Base-by-base conservation (phyloP, 148 eudicot species). In the Persicaria maculosa region DNA sequence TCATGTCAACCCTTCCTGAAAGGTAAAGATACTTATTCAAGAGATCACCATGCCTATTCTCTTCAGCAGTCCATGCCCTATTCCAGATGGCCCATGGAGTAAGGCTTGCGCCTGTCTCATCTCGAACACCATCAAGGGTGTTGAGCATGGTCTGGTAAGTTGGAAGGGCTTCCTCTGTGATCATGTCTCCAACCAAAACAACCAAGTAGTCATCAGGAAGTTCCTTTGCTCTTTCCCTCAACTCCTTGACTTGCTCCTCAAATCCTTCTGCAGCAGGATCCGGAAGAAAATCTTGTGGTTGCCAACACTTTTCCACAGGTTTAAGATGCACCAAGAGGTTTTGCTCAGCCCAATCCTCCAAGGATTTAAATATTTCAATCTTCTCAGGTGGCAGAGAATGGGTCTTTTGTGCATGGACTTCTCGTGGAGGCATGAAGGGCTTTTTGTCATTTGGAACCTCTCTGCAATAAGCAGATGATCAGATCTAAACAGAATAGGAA, bases 121-220 rank as follows among this genome's bases (percentile, higher is more conserved):
- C 87, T 7, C 83, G 79, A 50, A 81, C 85, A 64, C 85, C 87
- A 77, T 84, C 87, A 44, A 84, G 76, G 17, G 87, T 81, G 79
- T 81, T 84, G 40, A 84, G 73, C 84, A 81, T 77, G 12, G 84
- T 84, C 74, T 84, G 87, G 72, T 84, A 81, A 73, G 84, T 84
- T 9, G 87, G 85, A 67, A 84, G 87, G 59, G 85, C 87, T 79
- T 84, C 87, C 80, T 84, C 87, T 1, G 87, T 84, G 57, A 84
- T 84, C 85, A 81, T 84, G 52, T 84, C 87, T 7, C 87, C 84
- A 11, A 84, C 87, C 76, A 84, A 79, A 62, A 84, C 87, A 47
- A 84, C 87, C 68, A 84, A 75, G 76, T 81, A 84, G 70, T 84
- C 87, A 72, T 81, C 85, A 1, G 87, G 78, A 31, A 84, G 40